Base-by-base conservation (phyloP, 2,329 filamentous ascomycete species). In the Aureobasidium vineae region DNA sequence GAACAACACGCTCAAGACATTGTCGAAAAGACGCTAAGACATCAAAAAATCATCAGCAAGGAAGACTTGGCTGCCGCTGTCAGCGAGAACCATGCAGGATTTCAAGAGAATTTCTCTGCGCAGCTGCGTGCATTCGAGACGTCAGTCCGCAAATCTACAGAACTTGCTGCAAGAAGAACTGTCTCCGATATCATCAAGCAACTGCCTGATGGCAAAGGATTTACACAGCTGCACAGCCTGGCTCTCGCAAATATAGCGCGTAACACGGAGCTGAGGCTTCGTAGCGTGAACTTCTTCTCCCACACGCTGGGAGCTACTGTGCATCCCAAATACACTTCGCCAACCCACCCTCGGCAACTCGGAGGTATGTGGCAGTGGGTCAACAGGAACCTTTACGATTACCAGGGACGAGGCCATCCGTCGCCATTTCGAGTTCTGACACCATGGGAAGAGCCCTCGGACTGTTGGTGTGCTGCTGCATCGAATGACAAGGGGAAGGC, bases 401-500 rank as follows among this genome's bases (percentile, higher is more conserved):
- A 33, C 19, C 33, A 64, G 13, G 61, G 61, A n/a, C 61, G 61
- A 21, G 49, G 61, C 5, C 47, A 64, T 54, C 61, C 61, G 45
- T 64, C 61, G 19, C 47, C 61, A 11, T 41, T 13, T 16, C 76
- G 81, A 0, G 91, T 90, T 0, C 81, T 97, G 2, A 74, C 78
- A 1, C 78, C 81, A 3, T 97, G 93, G 92, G 81, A 87, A 11
- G 90, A 96, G 57, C 84, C 89, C 40, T 91, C 90, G 23, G 90
- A 98, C 69, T 96, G 92, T 77, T 98, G 92, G 90, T 98, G 94
- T 76, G 87, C 89, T 5, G 77, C 80, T 11, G 74, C 76, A 60
- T 83, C 80, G 73, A 66, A 69, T 13, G 78, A 82, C 19, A 81
- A 82, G 8, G 82, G 83, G 57, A 85, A 86, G 43, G 86, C 87